A percentile compares a stretch with the other conserved stretches of the same genome.
These are phyloP conservation scores for Torulaspora franciscae DNA, from an alignment of 805 yeast species.

Conservation along the genomic window DNA sequence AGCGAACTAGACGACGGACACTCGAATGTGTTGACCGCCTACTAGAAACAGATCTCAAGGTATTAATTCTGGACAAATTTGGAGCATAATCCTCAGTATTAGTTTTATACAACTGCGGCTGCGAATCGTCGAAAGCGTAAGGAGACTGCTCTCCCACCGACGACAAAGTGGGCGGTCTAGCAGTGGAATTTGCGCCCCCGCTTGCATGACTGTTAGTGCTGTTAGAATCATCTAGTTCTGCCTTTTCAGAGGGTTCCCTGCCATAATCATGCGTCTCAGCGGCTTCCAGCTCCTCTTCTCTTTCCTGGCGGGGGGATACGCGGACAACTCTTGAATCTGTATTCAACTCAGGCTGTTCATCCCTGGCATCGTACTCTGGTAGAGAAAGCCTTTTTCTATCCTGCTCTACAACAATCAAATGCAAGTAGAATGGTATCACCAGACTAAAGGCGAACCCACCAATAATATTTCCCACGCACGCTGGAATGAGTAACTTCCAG, in stretches of 20 bases:
- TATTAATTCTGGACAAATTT: constrained; percentile 1
- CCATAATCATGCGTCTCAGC: constrained; percentile 6
- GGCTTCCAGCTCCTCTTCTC: constrained; percentile 8
- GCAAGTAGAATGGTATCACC: constrained; percentile 67
- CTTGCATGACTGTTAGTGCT: constrained; percentile 2
- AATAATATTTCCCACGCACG: constrained; percentile 65
- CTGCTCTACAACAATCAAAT: constrained; percentile 63
- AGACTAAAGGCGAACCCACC: constrained; percentile 72
- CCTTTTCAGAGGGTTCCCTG: constrained; percentile 13
- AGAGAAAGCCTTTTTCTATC: constrained; percentile 58
- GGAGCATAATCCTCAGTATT: not conserved
- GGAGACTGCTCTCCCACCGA: not conserved
- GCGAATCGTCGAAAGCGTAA: not conserved
- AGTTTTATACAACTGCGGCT: not conserved
- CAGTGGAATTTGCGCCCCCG: not conserved
- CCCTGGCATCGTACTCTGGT: constrained; percentile 66
- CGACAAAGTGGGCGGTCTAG: not conserved
- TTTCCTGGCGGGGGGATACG: constrained; percentile 27
- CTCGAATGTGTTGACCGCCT: constrained; percentile 8
- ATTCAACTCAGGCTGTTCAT: constrained; percentile 75
- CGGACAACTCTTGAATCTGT: constrained; percentile 76
- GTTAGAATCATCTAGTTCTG: constrained; percentile 5
- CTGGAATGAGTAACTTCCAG: constrained; percentile 72
- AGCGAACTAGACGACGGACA: constrained; percentile 32
- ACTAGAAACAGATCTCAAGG: constrained; percentile 4